Evolutionary conservation across 352 stramenopile genomes (phyloP).

Genomic region (Saprolegnia parasitica): DNA sequence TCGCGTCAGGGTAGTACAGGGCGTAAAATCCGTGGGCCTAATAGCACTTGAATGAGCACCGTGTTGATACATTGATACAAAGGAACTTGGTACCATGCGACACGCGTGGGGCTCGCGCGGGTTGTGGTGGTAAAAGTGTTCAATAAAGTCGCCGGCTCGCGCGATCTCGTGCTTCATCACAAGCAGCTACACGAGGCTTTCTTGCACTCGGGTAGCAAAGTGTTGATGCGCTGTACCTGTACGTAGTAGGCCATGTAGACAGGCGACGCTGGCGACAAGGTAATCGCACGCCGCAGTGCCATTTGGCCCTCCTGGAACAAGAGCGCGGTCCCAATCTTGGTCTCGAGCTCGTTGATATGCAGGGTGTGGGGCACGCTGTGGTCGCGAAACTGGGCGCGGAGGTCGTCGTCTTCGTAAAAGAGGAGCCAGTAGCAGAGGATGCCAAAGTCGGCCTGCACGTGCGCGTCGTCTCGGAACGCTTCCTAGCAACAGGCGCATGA

Average conservation of each 20-base stretch:
- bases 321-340: slow-evolving; percentile 58
- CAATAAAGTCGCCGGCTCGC: slow-evolving; percentile 61
- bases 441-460: slow-evolving; percentile 63
- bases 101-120: slow-evolving; percentile 51
- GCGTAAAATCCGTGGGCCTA: slow-evolving; percentile 33
- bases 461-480: slow-evolving; percentile 50
- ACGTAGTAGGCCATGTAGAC: slow-evolving; percentile 72
- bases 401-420: slow-evolving; percentile 65
- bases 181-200: too few species aligned
- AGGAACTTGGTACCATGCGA: slow-evolving; percentile 52
- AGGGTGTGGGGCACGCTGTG: slow-evolving; percentile 45
- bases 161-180: slow-evolving; percentile 54
- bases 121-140: slow-evolving; percentile 62
- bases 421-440: slow-evolving; percentile 82
- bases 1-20: slow-evolving; percentile 34
- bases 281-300: slow-evolving; percentile 54
- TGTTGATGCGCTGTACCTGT: slow-evolving; percentile 26
- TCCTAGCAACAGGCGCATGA: slow-evolving; percentile 32
- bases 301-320: slow-evolving; percentile 63
- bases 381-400: slow-evolving; percentile 47
- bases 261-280: slow-evolving; percentile 45
- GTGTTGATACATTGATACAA: not conserved
- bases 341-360: slow-evolving; percentile 58
- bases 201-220: too few species aligned
- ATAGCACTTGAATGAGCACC: not conserved